Conservation (phyloP, 2,329 filamentous ascomycete species). For the Boeremia exigua region DNA sequence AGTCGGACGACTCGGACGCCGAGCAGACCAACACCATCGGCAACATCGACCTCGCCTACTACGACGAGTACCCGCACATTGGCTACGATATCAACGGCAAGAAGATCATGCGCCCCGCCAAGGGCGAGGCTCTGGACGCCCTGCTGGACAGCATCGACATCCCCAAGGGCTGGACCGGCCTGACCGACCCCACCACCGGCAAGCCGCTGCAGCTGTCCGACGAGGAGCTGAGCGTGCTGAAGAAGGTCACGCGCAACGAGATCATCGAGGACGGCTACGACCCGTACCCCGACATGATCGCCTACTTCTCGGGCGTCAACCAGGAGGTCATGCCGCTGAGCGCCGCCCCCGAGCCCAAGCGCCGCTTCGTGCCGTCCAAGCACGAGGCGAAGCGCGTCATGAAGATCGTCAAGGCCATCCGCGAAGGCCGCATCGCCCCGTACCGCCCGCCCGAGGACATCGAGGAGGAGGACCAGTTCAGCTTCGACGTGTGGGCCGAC, state of each 20-base stretch:
- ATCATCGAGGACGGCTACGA: constrained; percentile 87
- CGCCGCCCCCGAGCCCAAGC: constrained; percentile 92
- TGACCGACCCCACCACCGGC: constrained; percentile 92
- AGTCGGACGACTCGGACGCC: constrained; percentile 91
- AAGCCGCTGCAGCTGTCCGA: constrained; percentile 87
- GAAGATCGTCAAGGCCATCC: constrained; percentile 95
- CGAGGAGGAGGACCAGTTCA: constrained; percentile 72
- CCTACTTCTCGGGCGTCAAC: constrained; percentile 85
- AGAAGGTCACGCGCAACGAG: constrained; percentile 87
- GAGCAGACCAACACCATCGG: constrained; percentile 89
- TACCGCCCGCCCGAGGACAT: constrained; percentile 81
- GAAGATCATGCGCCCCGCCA: constrained; percentile 94
- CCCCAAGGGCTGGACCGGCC: constrained; percentile 94
- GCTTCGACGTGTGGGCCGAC: constrained; percentile 94
- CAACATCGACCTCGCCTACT: constrained; percentile 91
- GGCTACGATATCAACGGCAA: constrained; percentile 99
- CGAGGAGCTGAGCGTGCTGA: constrained; percentile 87
- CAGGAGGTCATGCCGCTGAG: constrained; percentile 94
- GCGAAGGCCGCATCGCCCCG: constrained; percentile 90
- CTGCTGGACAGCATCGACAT: constrained; percentile 95
- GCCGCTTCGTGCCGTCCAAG: constrained; percentile 93
- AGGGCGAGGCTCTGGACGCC: constrained; percentile 90
- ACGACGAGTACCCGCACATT: constrained; percentile 97
- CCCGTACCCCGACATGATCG: constrained; percentile 89
- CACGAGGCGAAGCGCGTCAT: constrained; percentile 96